Evolutionary conservation across 371 early-diverging fungal species (phyloP).

Genomic region (Lichtheimia corymbifera): DNA sequence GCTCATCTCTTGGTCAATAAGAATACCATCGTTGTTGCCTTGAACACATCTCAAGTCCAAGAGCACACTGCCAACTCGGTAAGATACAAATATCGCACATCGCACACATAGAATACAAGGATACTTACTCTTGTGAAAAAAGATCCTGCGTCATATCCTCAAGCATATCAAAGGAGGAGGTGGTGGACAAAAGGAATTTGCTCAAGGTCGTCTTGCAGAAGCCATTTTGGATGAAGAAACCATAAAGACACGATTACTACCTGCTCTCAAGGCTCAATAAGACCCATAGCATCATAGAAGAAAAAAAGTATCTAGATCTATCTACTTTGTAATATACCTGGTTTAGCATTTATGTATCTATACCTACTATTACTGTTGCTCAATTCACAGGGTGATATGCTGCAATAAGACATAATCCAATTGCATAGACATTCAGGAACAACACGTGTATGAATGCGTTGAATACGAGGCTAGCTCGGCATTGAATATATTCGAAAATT

Average conservation of each 20-base stretch:
- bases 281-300: background rate
- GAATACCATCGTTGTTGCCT: slow-evolving; percentile 48
- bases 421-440: background rate
- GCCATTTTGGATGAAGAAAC: slow-evolving; percentile 18
- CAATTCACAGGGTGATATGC: slow-evolving; percentile 2
- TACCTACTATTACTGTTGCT: background rate
- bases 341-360: too few relatives aligned
- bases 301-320: background rate
- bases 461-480: background rate
- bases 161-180: slow-evolving; percentile 47
- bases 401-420: background rate
- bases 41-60: slow-evolving; percentile 41
- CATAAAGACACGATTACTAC: slow-evolving; percentile 29
- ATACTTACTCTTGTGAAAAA: background rate
- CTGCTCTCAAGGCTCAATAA: slow-evolving; percentile 20
- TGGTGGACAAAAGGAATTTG: slow-evolving; percentile 50
- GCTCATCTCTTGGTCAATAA: slow-evolving; percentile 58
- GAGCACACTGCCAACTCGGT: slow-evolving; percentile 54
- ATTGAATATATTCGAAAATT: background rate
- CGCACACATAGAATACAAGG: too few relatives aligned
- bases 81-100: slow-evolving; percentile 7
- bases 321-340: too few relatives aligned
- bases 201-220: slow-evolving; percentile 42
- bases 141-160: slow-evolving; percentile 47
- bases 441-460: background rate